Conservation (phyloP, 2,329 filamentous ascomycete species). For the Myriosclerotinia curreyana region DNA sequence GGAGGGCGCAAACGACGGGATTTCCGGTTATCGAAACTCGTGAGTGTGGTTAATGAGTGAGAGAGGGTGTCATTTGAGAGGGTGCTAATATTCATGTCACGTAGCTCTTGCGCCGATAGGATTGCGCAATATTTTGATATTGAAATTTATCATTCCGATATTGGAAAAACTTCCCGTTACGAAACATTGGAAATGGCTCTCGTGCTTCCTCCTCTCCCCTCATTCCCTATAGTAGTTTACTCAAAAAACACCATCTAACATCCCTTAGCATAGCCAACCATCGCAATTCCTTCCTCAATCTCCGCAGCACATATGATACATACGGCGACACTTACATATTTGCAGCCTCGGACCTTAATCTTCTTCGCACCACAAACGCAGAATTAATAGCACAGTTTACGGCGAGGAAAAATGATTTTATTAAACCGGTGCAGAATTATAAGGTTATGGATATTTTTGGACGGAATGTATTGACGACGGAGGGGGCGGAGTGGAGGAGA, state of each 20-base stretch:
- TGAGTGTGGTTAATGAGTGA: not conserved
- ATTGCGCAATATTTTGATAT: constrained; percentile 19
- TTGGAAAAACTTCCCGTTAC: constrained; percentile 22
- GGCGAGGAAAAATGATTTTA: constrained; percentile 34
- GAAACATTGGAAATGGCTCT: constrained; percentile 28
- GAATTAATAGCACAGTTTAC: constrained; percentile 35
- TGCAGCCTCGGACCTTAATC: constrained; percentile 27
- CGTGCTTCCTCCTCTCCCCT: constrained; percentile 20
- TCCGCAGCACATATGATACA: constrained; percentile 22
- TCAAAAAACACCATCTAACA: constrained; percentile 4
- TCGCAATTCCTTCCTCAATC: constrained; percentile 25
- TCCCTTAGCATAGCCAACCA: constrained; percentile 26
- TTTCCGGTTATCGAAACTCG: constrained; percentile 10
- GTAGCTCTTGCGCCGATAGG: constrained; percentile 23
- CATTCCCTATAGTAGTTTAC: no score
- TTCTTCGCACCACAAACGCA: constrained; percentile 35
- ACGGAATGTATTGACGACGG: constrained; percentile 36
- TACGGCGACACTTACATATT: constrained; percentile 36
- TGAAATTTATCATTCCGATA: constrained; percentile 23
- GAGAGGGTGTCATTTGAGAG: not conserved
- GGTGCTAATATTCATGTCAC: not conserved
- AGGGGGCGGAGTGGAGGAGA: constrained; percentile 38
- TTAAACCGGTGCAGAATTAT: constrained; percentile 37
- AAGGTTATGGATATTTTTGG: constrained; percentile 38
- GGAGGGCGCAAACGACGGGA: not conserved